These are phyloP conservation scores for Fusarium redolens DNA, from an alignment of 2,329 filamentous ascomycete species.

Conservation along the genomic window DNA sequence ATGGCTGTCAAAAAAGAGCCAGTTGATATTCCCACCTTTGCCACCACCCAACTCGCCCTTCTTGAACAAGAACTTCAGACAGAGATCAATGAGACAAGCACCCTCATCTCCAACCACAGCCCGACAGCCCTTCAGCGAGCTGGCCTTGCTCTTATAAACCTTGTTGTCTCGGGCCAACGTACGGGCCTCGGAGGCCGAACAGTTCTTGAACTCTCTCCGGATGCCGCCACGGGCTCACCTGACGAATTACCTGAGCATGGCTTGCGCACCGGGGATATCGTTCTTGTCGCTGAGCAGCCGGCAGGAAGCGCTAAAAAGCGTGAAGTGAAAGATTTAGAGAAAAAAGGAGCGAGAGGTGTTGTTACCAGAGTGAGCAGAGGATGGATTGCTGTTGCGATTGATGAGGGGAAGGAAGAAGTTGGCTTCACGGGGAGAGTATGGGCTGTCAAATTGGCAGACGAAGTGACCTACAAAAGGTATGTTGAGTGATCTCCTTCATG, in stretches of 20 bases:
- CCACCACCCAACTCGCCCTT: slow-evolving; percentile 75
- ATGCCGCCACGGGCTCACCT: slow-evolving; percentile 71
- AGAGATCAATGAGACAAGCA: slow-evolving; percentile 76
- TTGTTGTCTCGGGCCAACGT: slow-evolving; percentile 78
- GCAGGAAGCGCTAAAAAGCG: slow-evolving; percentile 77
- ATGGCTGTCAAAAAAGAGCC: slow-evolving; percentile 55
- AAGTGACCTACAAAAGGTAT: slow-evolving; percentile 72
- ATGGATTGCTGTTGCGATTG: slow-evolving; percentile 74
- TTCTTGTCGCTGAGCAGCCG: slow-evolving; percentile 79
- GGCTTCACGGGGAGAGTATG: slow-evolving; percentile 64
- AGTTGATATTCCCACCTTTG: slow-evolving; percentile 76
- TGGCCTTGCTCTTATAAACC: slow-evolving; percentile 82
- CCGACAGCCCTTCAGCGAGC: slow-evolving; percentile 78
- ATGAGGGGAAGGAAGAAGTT: slow-evolving; percentile 68
- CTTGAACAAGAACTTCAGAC: slow-evolving; percentile 77
- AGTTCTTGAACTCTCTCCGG: slow-evolving; percentile 81
- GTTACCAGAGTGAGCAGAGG: slow-evolving; percentile 72
- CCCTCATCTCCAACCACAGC: slow-evolving; percentile 74
- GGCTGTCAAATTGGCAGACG: slow-evolving; percentile 75
- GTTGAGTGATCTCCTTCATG: background rate
- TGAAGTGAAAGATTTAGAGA: slow-evolving; percentile 77
- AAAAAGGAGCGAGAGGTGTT: slow-evolving; percentile 75
- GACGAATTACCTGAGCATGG: slow-evolving; percentile 78
- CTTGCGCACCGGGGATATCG: slow-evolving; percentile 80
- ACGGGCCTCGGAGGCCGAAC: slow-evolving; percentile 94